Percentiles rank a stretch among this genome's conserved stretches.
These are phyloP conservation scores for Rhododendron mucronatum DNA, from an alignment of 148 eudicot genomes.

Conservation along the genomic window DNA sequence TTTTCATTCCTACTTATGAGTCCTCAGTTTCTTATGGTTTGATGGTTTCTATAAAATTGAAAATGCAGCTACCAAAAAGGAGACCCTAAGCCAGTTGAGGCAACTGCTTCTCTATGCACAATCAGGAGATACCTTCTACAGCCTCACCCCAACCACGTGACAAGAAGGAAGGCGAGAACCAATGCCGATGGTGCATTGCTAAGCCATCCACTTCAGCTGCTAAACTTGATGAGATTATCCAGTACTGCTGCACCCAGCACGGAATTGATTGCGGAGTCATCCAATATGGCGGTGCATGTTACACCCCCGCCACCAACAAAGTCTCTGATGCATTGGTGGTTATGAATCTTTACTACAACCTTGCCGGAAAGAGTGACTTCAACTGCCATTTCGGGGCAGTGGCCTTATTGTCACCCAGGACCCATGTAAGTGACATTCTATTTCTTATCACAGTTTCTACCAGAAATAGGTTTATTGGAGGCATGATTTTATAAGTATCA, in stretches of 20 bases:
- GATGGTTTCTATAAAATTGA: background rate
- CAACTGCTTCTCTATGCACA: background rate
- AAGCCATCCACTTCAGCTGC: constrained; percentile 4
- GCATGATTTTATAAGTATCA: too few species aligned
- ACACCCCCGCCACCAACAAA: background rate
- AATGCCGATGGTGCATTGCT: background rate
- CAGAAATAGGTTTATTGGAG: background rate
- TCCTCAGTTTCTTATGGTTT: background rate
- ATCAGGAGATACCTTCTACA: background rate
- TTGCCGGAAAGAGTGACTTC: background rate
- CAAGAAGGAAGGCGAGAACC: too few species aligned
- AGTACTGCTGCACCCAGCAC: background rate
- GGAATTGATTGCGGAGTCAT: background rate
- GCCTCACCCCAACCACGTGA: background rate
- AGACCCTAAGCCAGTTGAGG: background rate
- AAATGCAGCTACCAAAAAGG: background rate
- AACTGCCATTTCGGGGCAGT: background rate
- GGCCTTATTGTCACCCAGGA: constrained; percentile 10
- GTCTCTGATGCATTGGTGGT: constrained; percentile 13
- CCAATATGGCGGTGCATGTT: background rate
- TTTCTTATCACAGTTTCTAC: background rate
- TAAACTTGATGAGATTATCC: constrained; percentile 4
- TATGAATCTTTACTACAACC: constrained; percentile 3
- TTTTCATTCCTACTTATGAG: background rate
- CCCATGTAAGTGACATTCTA: background rate